Evolutionary conservation across 306 rosid species (phyloP).

Genomic region (Lagenaria siceraria): DNA sequence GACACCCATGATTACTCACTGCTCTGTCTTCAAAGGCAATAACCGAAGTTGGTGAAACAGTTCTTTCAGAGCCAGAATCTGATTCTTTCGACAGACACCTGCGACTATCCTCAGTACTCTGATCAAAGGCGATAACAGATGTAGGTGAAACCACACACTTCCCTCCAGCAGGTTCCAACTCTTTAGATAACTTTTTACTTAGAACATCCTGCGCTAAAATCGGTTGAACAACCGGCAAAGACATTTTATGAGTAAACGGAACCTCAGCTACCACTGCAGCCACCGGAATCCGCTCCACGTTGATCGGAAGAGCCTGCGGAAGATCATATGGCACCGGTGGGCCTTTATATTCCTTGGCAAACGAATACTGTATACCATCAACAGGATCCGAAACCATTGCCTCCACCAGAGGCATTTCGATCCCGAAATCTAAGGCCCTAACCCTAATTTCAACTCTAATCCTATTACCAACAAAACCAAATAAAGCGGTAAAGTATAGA

Average conservation of each 20-base stretch:
- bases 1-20: conserved; percentile 26
- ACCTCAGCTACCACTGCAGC: conserved; percentile 47
- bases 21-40: conserved; percentile 58
- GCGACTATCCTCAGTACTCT: conserved; percentile 22
- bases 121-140: conserved; percentile 55
- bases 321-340: conserved; percentile 58
- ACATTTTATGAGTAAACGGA: conserved; percentile 26
- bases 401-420: conserved; percentile 43
- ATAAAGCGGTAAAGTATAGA: conserved; percentile 15
- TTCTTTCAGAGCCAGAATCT: conserved; percentile 32
- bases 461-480: conserved; percentile 10
- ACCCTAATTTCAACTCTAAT: conserved; percentile 20
- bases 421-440: background rate
- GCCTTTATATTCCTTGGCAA: conserved; percentile 63
- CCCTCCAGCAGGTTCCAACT: conserved; percentile 29
- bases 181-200: conserved; percentile 40
- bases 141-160: conserved; percentile 65
- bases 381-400: conserved; percentile 18
- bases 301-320: conserved; percentile 67
- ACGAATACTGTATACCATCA: conserved; percentile 38
- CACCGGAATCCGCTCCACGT: conserved; percentile 51
- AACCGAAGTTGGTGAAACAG: conserved; percentile 70
- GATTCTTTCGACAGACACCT: conserved; percentile 26
- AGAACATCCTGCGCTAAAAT: conserved; percentile 34
- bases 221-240: conserved; percentile 85